phyloP scores from a whole-genome alignment of 1,284 basidiomycete genomes.

The Moesziomyces antarcticus region DNA sequence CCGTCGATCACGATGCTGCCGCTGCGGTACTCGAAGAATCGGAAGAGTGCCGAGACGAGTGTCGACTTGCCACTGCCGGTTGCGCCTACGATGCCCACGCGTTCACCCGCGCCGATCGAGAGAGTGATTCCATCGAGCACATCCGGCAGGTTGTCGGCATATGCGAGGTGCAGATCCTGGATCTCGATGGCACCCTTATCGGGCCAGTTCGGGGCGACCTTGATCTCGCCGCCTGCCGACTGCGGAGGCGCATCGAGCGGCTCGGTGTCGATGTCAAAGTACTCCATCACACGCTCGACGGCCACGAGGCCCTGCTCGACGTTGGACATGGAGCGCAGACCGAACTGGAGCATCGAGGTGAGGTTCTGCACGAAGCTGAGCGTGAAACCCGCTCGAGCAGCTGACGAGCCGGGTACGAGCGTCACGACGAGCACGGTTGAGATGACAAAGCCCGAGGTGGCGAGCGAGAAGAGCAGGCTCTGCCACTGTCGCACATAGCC shows the following conservation, averaged over 20 bases:
- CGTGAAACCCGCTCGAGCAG: constrained; percentile 53
- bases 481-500: constrained; percentile 86
- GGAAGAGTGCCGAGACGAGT: constrained; percentile 79
- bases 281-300: constrained; percentile 66
- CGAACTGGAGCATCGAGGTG: constrained; percentile 50
- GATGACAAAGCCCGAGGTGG: constrained; percentile 57
- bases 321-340: constrained; percentile 65
- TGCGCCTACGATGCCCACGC: constrained; percentile 72
- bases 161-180: constrained; percentile 68
- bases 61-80: constrained; percentile 77
- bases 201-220: constrained; percentile 62
- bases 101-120: constrained; percentile 70
- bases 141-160: constrained; percentile 71
- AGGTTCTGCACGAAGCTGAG: constrained; percentile 58
- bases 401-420: constrained; percentile 22
- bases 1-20: constrained; percentile 81
- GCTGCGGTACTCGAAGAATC: constrained; percentile 75
- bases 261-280: constrained; percentile 49
- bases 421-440: constrained; percentile 54
- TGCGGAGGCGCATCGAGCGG: constrained; percentile 48
- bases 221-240: constrained; percentile 12
- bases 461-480: constrained; percentile 73
- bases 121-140: constrained; percentile 70
- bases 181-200: constrained; percentile 59
- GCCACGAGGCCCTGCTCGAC: constrained; percentile 68